Percentiles rank a stretch among this genome's conserved stretches.
Conservation (phyloP, 2,329 filamentous ascomycete genomes). For the Pseudogymnoascus sp. region DNA sequence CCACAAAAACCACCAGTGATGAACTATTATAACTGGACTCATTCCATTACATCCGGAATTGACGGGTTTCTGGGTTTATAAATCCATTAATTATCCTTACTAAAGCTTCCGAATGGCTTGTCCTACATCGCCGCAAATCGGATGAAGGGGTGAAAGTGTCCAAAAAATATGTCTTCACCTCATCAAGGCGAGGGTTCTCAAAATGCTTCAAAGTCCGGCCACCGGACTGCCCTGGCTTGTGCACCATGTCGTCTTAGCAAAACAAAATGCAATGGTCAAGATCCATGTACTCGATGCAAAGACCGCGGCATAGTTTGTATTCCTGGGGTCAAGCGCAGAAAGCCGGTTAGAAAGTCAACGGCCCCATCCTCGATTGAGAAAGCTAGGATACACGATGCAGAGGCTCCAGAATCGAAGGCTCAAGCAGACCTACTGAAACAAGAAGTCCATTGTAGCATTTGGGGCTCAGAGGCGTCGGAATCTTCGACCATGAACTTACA, state of each 20-base stretch:
- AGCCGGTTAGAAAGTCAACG: background rate
- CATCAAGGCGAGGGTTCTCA: background rate
- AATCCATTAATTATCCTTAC: background rate
- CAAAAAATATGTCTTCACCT: background rate
- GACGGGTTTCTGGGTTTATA: background rate
- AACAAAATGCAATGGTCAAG: conserved; percentile 10
- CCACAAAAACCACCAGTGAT: background rate
- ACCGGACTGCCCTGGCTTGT: conserved; percentile 8
- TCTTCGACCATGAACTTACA: conserved; percentile 11
- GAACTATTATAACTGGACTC: background rate
- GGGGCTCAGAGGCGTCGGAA: conserved; percentile 7
- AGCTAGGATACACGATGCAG: background rate
- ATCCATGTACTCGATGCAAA: conserved; percentile 10
- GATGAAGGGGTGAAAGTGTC: background rate
- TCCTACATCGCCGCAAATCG: background rate
- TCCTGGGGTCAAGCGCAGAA: conserved; percentile 1
- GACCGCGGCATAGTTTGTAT: conserved; percentile 11
- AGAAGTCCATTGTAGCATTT: conserved; percentile 11
- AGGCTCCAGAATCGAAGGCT: background rate
- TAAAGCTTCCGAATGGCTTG: background rate
- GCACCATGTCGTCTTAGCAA: conserved; percentile 10
- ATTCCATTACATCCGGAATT: background rate
- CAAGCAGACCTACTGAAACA: conserved; percentile 2
- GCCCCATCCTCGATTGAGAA: background rate
- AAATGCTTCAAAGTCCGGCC: background rate